phyloP scores from a whole-genome alignment of 1,139 yeast genomes.

The Saccharomyces pastorianus region DNA sequence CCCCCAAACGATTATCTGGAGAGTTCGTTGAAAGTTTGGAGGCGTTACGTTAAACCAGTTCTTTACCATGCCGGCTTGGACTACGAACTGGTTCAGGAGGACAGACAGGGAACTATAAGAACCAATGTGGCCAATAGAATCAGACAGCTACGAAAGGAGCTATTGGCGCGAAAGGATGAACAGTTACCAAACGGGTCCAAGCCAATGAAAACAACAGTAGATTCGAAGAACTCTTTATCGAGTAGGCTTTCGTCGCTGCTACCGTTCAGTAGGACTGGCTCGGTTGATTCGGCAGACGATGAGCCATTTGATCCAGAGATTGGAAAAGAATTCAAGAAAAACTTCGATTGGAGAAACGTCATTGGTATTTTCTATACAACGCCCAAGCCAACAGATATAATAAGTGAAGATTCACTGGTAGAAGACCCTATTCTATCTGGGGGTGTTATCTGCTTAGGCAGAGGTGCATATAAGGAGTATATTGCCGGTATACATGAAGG shows the following conservation, averaged over 20 bases:
- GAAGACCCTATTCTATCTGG: conserved; percentile 48
- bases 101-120: conserved; percentile 84
- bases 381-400: too few relatives aligned
- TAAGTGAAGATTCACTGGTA: conserved; percentile 39
- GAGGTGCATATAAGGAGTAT: conserved; percentile 95
- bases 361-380: too few relatives aligned
- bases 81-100: conserved; percentile 62
- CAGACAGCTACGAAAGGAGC: conserved; percentile 52
- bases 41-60: conserved; percentile 78
- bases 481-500: conserved; percentile 36
- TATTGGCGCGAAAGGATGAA: conserved; percentile 10
- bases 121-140: conserved; percentile 74
- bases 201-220: not conserved
- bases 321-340: too few relatives aligned
- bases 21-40: conserved; percentile 63
- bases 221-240: too few relatives aligned
- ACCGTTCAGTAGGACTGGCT: too few relatives aligned
- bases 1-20: conserved; percentile 92
- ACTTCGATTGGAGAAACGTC: too few relatives aligned
- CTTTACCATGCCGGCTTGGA: conserved; percentile 83
- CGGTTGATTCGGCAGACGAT: too few relatives aligned
- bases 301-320: too few relatives aligned
- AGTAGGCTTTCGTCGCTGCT: too few relatives aligned
- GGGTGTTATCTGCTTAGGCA: conserved; percentile 85
- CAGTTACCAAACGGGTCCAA: not conserved